Percentiles rank a stretch among this genome's conserved stretches.
Evolutionary conservation across 75 land plant genomes (phyloP).

Genomic region (Selaginella moellendorffii): DNA sequence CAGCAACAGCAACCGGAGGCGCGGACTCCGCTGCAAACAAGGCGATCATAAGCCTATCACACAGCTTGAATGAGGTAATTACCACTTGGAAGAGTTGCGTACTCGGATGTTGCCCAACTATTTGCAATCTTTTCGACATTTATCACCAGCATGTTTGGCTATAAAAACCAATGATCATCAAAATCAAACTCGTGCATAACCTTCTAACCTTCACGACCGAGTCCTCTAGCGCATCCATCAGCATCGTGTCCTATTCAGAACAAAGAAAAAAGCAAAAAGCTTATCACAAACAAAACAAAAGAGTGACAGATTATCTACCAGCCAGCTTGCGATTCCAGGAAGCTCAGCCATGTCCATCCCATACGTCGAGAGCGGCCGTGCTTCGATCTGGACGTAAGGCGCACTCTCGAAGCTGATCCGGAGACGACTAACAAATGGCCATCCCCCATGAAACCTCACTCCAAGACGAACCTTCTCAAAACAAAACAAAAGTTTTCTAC

Average conservation of each 20-base stretch:
- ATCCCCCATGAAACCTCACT: constrained; percentile 51
- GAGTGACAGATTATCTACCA: constrained; percentile 31
- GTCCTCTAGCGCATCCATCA: constrained; percentile 65
- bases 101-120: not conserved
- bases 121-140: constrained; percentile 2
- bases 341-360: constrained; percentile 87
- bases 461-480: constrained; percentile 60
- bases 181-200: not conserved
- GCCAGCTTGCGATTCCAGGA: constrained; percentile 91
- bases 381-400: constrained; percentile 75
- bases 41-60: no score
- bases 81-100: not conserved
- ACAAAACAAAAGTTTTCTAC: no score
- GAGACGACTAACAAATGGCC: constrained; percentile 70
- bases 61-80: not conserved
- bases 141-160: constrained; percentile 7
- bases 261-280: not conserved
- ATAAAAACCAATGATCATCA: not conserved
- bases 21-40: no score
- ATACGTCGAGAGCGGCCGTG: constrained; percentile 55
- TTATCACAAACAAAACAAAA: not conserved
- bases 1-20: constrained; percentile 42
- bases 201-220: constrained; percentile 69
- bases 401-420: constrained; percentile 68
- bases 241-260: constrained; percentile 50